phyloP scores from a whole-genome alignment of 2,329 filamentous ascomycete genomes.

The Colletotrichum phormii region DNA sequence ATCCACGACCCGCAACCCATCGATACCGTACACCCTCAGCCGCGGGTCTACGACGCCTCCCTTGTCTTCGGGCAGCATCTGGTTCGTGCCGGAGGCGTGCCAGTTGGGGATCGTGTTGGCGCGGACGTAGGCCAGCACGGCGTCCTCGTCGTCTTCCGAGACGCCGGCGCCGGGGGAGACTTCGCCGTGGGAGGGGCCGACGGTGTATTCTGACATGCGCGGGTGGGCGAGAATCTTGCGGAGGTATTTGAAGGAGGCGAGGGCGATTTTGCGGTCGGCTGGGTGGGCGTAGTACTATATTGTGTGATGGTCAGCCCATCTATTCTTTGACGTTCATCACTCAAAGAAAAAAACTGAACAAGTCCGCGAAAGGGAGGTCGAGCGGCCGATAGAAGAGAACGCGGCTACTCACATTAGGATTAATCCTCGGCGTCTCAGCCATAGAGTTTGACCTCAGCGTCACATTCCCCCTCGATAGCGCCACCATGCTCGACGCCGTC shows the following conservation, averaged over 20 bases:
- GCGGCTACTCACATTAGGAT: conserved; percentile 39
- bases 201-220: conserved; percentile 40
- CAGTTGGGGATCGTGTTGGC: conserved; percentile 44
- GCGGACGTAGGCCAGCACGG: conserved; percentile 44
- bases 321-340: conserved; percentile 35
- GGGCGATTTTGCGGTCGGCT: conserved; percentile 46
- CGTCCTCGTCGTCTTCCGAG: conserved; percentile 41
- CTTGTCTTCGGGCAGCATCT: conserved; percentile 56
- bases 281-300: conserved; percentile 41
- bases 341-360: neutral
- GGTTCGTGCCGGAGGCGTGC: conserved; percentile 62
- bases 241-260: conserved; percentile 47
- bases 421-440: conserved; percentile 39
- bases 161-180: conserved; percentile 40
- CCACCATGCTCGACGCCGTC: conserved; percentile 41
- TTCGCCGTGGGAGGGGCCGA: conserved; percentile 41
- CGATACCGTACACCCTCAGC: conserved; percentile 65
- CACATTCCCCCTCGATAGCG: conserved; percentile 40
- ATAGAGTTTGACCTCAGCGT: conserved; percentile 39
- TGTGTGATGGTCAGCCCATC: conserved; percentile 37
- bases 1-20: conserved; percentile 61
- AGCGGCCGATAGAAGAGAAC: neutral
- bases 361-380: no score
- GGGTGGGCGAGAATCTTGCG: conserved; percentile 44
- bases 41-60: conserved; percentile 41